Percentiles rank a stretch among this genome's conserved stretches.
Evolutionary conservation across 2,329 filamentous ascomycete species (phyloP).

Genomic region (Dryadomyces sulphureus): DNA sequence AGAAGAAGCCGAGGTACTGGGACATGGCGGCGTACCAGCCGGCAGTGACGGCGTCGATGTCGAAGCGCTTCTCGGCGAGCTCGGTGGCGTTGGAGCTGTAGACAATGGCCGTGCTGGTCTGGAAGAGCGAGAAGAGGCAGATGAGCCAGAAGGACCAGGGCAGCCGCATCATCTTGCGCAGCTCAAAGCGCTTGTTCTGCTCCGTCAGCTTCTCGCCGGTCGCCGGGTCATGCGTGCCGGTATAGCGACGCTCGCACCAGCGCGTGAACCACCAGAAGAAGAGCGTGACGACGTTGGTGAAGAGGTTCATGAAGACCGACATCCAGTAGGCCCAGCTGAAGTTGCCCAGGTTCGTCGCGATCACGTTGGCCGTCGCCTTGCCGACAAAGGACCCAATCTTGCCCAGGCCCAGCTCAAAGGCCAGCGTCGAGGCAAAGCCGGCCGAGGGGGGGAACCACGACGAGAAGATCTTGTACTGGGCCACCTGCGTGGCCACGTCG

Average conservation of each 20-base stretch:
- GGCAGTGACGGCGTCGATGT: constrained; percentile 35
- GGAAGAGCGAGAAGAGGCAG: constrained; percentile 38
- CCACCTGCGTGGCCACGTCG: constrained; percentile 49
- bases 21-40: constrained; percentile 45
- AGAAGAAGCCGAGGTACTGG: constrained; percentile 42
- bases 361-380: constrained; percentile 19
- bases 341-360: constrained; percentile 23
- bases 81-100: constrained; percentile 46
- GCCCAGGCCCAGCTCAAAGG: constrained; percentile 43
- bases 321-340: constrained; percentile 50
- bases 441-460: constrained; percentile 48
- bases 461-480: constrained; percentile 50
- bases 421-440: constrained; percentile 47
- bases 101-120: constrained; percentile 39
- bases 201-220: constrained; percentile 46
- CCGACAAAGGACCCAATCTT: constrained; percentile 48
- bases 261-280: constrained; percentile 38
- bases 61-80: constrained; percentile 43
- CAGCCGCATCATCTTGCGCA: constrained; percentile 37
- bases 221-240: constrained; percentile 33
- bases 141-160: constrained; percentile 47
- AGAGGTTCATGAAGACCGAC: constrained; percentile 47
- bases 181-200: constrained; percentile 41
- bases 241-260: constrained; percentile 28
- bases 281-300: constrained; percentile 39